phyloP scores from a whole-genome alignment of 1,139 yeast species.

The Diutina catenulata region DNA sequence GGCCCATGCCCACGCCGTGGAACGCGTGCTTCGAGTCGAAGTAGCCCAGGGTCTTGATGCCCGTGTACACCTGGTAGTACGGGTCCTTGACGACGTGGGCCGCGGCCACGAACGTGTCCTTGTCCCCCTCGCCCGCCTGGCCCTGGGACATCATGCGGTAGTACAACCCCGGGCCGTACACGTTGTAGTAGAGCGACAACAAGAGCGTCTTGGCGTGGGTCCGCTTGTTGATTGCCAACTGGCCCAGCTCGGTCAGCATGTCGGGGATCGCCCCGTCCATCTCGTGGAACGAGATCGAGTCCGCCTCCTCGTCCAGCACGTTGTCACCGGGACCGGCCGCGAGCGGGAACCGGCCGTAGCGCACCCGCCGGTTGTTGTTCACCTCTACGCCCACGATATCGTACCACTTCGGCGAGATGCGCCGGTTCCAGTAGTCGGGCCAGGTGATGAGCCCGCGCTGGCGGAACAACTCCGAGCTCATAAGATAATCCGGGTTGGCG shows the following conservation, averaged over 20 bases:
- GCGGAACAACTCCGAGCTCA: no score
- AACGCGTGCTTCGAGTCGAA: no score
- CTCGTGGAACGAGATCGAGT: slow-evolving; percentile 29
- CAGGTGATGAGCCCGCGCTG: no score
- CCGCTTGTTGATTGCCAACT: slow-evolving; percentile 43
- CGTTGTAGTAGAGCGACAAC: slow-evolving; percentile 44
- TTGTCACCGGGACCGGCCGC: slow-evolving; percentile 13
- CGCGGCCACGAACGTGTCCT: slow-evolving; percentile 57
- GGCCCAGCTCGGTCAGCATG: slow-evolving; percentile 59
- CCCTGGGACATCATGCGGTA: slow-evolving; percentile 57
- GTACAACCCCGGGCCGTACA: slow-evolving; percentile 47
- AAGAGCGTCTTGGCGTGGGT: slow-evolving; percentile 38
- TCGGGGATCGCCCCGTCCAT: slow-evolving; percentile 48
- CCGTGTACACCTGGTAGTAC: slow-evolving; percentile 43
- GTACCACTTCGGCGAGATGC: slow-evolving; percentile 27
- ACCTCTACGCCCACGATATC: slow-evolving; percentile 19
- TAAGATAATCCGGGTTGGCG: no score
- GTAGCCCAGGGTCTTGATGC: slow-evolving; percentile 42
- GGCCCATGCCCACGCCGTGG: slow-evolving; percentile 67
- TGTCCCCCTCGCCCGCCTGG: slow-evolving; percentile 62
- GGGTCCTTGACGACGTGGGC: slow-evolving; percentile 40
- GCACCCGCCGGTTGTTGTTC: slow-evolving; percentile 11
- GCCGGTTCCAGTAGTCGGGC: no score
- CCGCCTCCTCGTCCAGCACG: neutral
- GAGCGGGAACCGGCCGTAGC: slow-evolving; percentile 18